A percentile compares a stretch with the other conserved stretches of the same genome.
These are phyloP conservation scores for Triticum urartu DNA, from an alignment of 176 grass and related monocot species.

Conservation along the genomic window DNA sequence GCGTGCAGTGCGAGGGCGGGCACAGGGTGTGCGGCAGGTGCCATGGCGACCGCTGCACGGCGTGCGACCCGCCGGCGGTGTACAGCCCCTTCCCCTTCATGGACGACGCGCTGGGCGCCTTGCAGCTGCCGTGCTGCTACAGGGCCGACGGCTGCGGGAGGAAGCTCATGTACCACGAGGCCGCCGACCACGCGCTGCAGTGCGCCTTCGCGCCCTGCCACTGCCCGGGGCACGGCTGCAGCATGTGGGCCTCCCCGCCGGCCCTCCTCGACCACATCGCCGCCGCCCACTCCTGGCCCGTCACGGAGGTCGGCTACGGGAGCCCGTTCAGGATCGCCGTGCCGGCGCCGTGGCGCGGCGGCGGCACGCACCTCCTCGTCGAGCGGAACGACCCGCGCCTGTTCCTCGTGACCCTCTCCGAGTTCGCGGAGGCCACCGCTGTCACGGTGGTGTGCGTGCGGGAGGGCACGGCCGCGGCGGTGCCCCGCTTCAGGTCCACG, in stretches of 20 bases:
- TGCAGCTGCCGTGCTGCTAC: background rate
- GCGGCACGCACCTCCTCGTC: background rate
- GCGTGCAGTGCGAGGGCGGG: background rate
- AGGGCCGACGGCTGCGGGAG: background rate
- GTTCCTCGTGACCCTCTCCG: background rate
- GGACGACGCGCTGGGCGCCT: background rate
- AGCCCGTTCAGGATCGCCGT: background rate
- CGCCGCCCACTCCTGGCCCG: background rate
- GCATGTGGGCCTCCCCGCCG: background rate
- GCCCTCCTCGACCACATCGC: background rate
- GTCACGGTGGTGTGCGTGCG: background rate
- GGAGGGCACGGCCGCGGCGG: background rate
- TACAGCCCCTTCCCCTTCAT: background rate
- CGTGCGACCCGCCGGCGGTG: background rate
- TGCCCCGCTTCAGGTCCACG: background rate
- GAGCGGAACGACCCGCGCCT: background rate
- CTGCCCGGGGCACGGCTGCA: background rate
- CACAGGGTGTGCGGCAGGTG: background rate
- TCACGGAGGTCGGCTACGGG: background rate
- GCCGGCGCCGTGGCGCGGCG: background rate
- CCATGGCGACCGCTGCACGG: background rate
- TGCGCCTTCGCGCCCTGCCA: background rate
- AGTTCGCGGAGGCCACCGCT: background rate
- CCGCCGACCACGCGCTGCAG: background rate
- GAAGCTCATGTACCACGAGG: background rate